Base-by-base conservation (phyloP, 2,329 filamentous ascomycete species). In the Colletotrichum sp. region DNA sequence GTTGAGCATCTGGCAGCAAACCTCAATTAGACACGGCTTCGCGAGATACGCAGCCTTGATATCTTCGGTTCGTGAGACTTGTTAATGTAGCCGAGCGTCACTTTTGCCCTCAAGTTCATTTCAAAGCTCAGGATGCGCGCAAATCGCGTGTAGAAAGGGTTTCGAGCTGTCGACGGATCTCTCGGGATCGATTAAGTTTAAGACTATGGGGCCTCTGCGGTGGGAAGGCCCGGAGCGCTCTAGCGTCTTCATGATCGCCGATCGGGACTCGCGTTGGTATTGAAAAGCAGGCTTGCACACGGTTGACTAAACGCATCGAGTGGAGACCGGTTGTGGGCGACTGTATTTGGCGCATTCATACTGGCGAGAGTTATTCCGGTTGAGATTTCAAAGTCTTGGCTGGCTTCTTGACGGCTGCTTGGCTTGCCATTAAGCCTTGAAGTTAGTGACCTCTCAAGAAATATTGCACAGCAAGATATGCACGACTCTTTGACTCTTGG, bases 51-150 rank as follows among this genome's bases (percentile, higher is more conserved):
- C 44, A 52, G 2, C n/a, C 1, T 52, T 52, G 10, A 52, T 2
- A 52, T 52, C 44, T 21, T 52, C 1, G n/a, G n/a, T 21, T 21
- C 16, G 4, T 13, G 6, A 52, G 9, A 21, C 10, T 13, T 21
- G 0, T 52, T 0, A 13, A 7, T 52, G 44, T 21, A 8, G 10
- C 3, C 12, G 12, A 21, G 0, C n/a, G 5, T 21, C 5, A 49
- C 0, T 7, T 6, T 9, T 52, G 44, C n/a, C n/a, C 10, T 21
- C 2, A 52, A 8, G 4, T 8, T 13, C 10, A 24, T 8, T 8
- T 24, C 1, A 0, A 52, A 52, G 6, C n/a, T 10, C 44, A 52
- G 6, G 3, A 21, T 21, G 6, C n/a, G 8, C 3, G 44, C 12
- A 12, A 52, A 5, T 18, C 44, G n/a, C 44, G 9, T 52, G 10